Evolutionary conservation across 2,329 filamentous ascomycete species (phyloP).

Genomic region (Fusarium odoratissimum): DNA sequence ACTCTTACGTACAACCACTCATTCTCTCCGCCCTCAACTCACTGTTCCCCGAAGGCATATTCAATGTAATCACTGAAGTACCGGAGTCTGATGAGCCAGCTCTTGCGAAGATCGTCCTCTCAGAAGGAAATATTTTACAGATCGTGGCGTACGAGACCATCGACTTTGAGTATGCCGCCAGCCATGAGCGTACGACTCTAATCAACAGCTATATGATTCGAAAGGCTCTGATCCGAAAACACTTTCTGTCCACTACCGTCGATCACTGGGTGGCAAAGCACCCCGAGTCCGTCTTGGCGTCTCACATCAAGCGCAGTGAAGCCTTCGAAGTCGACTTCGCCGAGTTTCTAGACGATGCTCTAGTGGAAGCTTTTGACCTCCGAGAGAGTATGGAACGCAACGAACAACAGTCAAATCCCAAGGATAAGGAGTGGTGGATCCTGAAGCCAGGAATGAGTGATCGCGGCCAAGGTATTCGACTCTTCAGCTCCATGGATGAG

Average conservation of each 20-base stretch:
- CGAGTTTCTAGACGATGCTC: conserved; percentile 93
- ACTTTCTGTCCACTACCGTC: conserved; percentile 88
- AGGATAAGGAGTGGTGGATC: conserved; percentile 90
- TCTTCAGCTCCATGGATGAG: conserved; percentile 88
- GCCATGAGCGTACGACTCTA: conserved; percentile 70
- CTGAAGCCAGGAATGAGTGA: conserved; percentile 98
- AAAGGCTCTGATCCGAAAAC: conserved; percentile 95
- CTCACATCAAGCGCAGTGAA: conserved; percentile 81
- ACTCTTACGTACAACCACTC: conserved; percentile 88
- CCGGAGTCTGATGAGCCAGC: conserved; percentile 48
- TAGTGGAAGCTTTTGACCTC: conserved; percentile 90
- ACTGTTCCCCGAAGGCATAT: conserved; percentile 65
- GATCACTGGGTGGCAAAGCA: conserved; percentile 88
- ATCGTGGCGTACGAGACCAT: conserved; percentile 88
- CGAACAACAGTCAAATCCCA: conserved; percentile 41
- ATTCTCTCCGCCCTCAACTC: conserved; percentile 78
- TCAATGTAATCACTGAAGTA: conserved; percentile 65
- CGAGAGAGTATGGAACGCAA: conserved; percentile 81
- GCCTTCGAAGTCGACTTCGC: conserved; percentile 96
- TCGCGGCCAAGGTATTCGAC: conserved; percentile 88
- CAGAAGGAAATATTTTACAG: conserved; percentile 70
- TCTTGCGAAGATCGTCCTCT: conserved; percentile 52
- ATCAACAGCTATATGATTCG: conserved; percentile 94
- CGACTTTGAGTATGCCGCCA: conserved; percentile 81
- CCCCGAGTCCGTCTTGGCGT: conserved; percentile 74